These are phyloP conservation scores for Fomes fomentarius DNA, from an alignment of 1,284 basidiomycete species.

Conservation along the genomic window DNA sequence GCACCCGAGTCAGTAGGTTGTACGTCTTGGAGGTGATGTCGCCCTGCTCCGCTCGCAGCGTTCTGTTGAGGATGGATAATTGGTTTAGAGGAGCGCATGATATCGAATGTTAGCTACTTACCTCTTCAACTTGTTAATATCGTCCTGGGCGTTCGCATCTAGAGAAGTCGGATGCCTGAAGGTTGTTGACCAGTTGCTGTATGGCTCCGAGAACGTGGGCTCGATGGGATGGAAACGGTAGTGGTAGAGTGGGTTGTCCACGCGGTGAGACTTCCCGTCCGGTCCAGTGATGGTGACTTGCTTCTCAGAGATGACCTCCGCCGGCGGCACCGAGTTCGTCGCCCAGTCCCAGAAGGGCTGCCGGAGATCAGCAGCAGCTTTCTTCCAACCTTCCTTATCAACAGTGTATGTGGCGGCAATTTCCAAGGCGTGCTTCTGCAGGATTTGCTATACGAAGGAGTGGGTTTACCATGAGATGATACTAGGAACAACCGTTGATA, in stretches of 20 bases:
- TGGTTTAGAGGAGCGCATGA: too few species aligned
- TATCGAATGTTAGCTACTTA: constrained; percentile 18
- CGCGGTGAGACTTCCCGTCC: constrained; percentile 36
- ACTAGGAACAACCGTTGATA: too few species aligned
- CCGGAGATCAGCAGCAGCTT: constrained; percentile 43
- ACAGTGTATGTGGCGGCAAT: constrained; percentile 46
- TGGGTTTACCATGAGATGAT: neutral
- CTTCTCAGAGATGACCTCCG: constrained; percentile 42
- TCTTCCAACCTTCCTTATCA: constrained; percentile 37
- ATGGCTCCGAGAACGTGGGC: constrained; percentile 39
- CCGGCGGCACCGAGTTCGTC: constrained; percentile 43
- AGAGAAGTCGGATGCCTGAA: constrained; percentile 40
- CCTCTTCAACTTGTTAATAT: constrained; percentile 1
- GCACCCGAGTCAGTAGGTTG: constrained; percentile 42
- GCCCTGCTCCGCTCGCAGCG: constrained; percentile 6
- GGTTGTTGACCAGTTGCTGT: constrained; percentile 42
- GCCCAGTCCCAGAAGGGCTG: constrained; percentile 61
- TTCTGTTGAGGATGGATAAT: too few species aligned
- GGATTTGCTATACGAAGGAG: constrained; percentile 42
- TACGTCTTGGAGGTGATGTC: constrained; percentile 34
- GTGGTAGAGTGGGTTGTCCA: constrained; percentile 46
- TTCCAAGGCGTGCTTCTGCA: constrained; percentile 40
- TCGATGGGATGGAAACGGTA: constrained; percentile 50
- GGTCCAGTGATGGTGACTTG: constrained; percentile 42
- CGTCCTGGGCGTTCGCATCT: constrained; percentile 1